Conservation (phyloP, 768 basidiomycete genomes). For the Lentinula detonsa region DNA sequence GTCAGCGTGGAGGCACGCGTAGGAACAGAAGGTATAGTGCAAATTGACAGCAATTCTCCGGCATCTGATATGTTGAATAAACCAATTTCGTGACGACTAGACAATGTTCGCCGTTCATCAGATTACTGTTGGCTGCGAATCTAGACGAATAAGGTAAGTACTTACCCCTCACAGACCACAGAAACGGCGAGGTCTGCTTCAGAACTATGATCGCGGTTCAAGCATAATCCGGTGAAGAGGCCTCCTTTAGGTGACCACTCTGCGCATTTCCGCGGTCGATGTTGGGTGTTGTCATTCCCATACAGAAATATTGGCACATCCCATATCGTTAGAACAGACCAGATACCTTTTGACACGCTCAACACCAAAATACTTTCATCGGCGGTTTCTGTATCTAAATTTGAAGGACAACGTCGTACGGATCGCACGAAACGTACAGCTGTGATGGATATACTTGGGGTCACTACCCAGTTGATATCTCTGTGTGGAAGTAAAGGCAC, state of each 20-base stretch:
- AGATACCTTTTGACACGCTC: constrained; percentile 53
- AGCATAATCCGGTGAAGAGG: constrained; percentile 43
- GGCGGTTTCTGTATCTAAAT: constrained; percentile 23
- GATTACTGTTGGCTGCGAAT: constrained; percentile 7
- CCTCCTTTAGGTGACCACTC: constrained; percentile 52
- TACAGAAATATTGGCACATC: constrained; percentile 21
- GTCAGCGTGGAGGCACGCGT: neutral
- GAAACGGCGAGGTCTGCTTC: constrained; percentile 48
- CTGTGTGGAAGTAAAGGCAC: constrained; percentile 7
- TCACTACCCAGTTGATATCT: constrained; percentile 21
- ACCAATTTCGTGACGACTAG: constrained; percentile 26
- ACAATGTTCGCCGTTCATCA: neutral
- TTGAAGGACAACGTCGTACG: neutral
- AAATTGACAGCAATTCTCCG: constrained; percentile 15
- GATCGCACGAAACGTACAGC: constrained; percentile 45
- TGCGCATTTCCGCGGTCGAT: constrained; percentile 22
- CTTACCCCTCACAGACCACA: constrained; percentile 39
- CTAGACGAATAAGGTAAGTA: constrained; percentile 11
- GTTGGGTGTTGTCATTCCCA: constrained; percentile 7
- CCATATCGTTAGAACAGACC: constrained; percentile 56
- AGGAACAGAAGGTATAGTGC: constrained; percentile 27
- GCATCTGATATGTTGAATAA: constrained; percentile 21
- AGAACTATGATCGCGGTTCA: constrained; percentile 41
- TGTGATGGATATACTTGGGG: constrained; percentile 38
- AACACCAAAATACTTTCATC: constrained; percentile 33